These are phyloP conservation scores for Pythium brachiatum DNA, from an alignment of 352 stramenopile species.

Conservation along the genomic window DNA sequence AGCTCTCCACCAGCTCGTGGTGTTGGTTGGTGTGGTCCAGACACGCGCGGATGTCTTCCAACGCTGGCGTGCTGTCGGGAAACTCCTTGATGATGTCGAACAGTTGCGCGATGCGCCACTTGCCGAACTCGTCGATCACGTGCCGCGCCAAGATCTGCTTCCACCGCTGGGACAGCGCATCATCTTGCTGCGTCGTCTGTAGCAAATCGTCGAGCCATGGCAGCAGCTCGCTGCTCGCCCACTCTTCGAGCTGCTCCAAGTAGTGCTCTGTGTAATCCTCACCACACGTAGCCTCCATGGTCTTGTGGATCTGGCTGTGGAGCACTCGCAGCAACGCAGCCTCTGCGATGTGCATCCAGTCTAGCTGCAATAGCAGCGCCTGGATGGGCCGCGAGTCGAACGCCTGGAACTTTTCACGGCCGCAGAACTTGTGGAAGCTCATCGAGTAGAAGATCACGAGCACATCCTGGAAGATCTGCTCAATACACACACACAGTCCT, in stretches of 20 bases:
- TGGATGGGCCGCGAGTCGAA: constrained; percentile 52
- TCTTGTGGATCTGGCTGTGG: constrained; percentile 52
- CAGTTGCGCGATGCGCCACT: constrained; percentile 88
- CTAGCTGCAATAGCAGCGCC: constrained; percentile 47
- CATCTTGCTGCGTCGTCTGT: constrained; percentile 13
- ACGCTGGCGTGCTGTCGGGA: constrained; percentile 86
- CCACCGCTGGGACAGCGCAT: constrained; percentile 32
- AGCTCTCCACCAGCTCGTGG: constrained; percentile 68
- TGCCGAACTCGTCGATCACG: constrained; percentile 59
- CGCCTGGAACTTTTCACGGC: constrained; percentile 47
- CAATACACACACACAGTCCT: neutral
- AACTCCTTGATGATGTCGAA: constrained; percentile 98
- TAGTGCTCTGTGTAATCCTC: constrained; percentile 51
- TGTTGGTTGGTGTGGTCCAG: constrained; percentile 88
- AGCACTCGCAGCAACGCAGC: constrained; percentile 48
- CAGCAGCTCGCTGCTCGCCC: constrained; percentile 47
- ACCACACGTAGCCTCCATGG: constrained; percentile 43
- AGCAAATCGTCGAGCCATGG: constrained; percentile 62
- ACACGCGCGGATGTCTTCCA: constrained; percentile 69
- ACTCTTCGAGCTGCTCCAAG: constrained; percentile 46
- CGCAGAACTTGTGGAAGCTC: constrained; percentile 65
- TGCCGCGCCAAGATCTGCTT: constrained; percentile 45
- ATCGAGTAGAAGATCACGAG: constrained; percentile 70
- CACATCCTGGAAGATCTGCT: constrained; percentile 53
- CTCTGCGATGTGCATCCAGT: constrained; percentile 57